These are phyloP conservation scores for Paramecium caudatum DNA, from an alignment of 73 alveolate genomes.

Conservation along the genomic window DNA sequence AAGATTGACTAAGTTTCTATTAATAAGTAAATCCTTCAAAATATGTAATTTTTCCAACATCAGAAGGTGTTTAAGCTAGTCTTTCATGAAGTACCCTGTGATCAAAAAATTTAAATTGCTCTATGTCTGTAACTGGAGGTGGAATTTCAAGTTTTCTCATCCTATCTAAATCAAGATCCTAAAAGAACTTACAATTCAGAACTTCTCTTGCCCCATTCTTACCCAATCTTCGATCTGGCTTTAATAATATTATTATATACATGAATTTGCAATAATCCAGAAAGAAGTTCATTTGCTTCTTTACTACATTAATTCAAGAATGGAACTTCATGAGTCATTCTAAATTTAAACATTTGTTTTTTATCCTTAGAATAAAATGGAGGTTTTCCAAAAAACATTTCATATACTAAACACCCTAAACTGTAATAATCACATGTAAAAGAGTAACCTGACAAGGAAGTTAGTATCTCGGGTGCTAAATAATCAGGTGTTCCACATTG, in stretches of 20 bases:
- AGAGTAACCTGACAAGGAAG: constrained; percentile 40
- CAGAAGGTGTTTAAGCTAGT: not conserved
- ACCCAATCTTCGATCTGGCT: constrained; percentile 4
- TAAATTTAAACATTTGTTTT: constrained; percentile 22
- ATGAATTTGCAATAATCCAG: not conserved
- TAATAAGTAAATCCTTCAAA: constrained; percentile 31
- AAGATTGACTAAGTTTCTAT: not conserved
- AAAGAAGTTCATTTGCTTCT: not conserved
- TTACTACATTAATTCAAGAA: not conserved
- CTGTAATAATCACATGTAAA: constrained; percentile 64
- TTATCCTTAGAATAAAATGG: constrained; percentile 31
- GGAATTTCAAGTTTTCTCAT: not conserved
- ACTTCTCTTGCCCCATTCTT: not conserved
- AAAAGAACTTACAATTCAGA: not conserved
- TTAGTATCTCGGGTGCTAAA: constrained; percentile 73
- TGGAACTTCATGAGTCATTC: not conserved
- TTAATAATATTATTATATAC: not conserved
- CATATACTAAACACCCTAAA: constrained; percentile 57
- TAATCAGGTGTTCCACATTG: constrained; percentile 71
- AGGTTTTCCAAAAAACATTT: constrained; percentile 53
- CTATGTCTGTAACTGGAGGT: not conserved
- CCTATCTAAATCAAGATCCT: not conserved
- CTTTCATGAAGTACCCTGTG: not conserved
- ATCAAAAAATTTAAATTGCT: not conserved
- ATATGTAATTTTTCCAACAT: not conserved